Base-by-base conservation (phyloP, 2,329 filamentous ascomycete genomes). In the Teratosphaeria zuluensis region DNA sequence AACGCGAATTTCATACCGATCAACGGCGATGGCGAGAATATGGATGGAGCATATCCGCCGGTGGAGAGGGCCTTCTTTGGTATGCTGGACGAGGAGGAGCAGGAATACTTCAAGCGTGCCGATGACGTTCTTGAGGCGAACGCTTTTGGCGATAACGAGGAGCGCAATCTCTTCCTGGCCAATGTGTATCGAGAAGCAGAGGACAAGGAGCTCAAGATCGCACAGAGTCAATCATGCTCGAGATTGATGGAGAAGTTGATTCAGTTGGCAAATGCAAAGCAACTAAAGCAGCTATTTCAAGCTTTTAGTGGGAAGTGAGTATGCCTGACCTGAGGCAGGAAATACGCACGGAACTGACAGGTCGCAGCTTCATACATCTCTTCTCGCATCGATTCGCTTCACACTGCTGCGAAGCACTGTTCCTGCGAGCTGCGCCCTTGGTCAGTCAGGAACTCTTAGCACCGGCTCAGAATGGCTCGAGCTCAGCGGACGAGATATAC, bases 381-480 rank as follows among this genome's bases (percentile, higher is more conserved):
- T 86, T 96, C 56, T 92, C 95, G 72, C 94, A 99, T 75, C 88
- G 94, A 19, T 99, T 99, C 69, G 94, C 94, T 4, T 95, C 92
- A 61, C 94, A 99, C 77, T 97, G 92, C 75, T 96, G 92, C 72
- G 94, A 99, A 76, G 90, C 90, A 30, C 81, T 99, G 33, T 97
- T 99, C 73, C 79, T 92, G 54, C 84, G 89, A 63, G 88, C 89
- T 1, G 92, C 92, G 0, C 87, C 89, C 0, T 76, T 88, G 11
- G 88, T 96, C 42, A 88, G 87, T 14, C 79, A 86, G 61, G 92
- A 96, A 73, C 74, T 89, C 16, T 73, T 76, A 5, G 71, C 64
- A 81, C 70, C 52, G 77, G 53, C 19, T 7, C 31, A 19, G 3
- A 31, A 53, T 31, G 24, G 32, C 19, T 11, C 32, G 8, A 19